A percentile compares a stretch with the other conserved stretches of the same genome.
Conservation (phyloP, 2,329 filamentous ascomycete genomes). For the Tolypocladium cylindrosporum region DNA sequence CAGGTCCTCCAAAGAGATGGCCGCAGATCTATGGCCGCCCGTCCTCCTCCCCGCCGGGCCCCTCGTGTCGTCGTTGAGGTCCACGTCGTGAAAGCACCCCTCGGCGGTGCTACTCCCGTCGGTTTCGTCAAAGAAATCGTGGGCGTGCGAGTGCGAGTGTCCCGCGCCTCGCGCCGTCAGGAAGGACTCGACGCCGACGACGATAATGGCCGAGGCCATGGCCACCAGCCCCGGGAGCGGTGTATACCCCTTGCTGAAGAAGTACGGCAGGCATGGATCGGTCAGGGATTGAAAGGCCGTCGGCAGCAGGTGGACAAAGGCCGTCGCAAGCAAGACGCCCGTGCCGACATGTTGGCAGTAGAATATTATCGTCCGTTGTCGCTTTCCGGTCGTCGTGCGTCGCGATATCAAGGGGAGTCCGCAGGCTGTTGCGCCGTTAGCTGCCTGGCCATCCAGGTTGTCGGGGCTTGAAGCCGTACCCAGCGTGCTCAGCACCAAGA, state of each 20-base stretch:
- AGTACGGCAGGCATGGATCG: conserved; percentile 62
- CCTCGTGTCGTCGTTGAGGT: conserved; percentile 9
- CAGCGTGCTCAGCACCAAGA: conserved; percentile 49
- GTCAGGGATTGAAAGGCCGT: conserved; percentile 58
- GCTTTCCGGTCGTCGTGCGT: conserved; percentile 44
- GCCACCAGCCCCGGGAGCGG: conserved; percentile 74
- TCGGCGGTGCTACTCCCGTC: conserved; percentile 25
- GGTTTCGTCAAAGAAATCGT: conserved; percentile 39
- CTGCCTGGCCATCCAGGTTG: neutral
- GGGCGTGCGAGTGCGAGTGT: conserved; percentile 48
- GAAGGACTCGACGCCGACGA: conserved; percentile 82
- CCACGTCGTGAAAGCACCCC: conserved; percentile 15
- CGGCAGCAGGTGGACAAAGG: conserved; percentile 68
- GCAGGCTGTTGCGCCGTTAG: conserved; percentile 35
- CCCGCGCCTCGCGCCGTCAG: conserved; percentile 62
- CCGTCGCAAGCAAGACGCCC: conserved; percentile 76
- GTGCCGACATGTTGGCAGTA: conserved; percentile 69
- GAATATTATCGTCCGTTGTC: conserved; percentile 52
- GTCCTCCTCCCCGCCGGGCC: conserved; percentile 28
- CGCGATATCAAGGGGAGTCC: conserved; percentile 57
- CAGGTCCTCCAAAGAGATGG: conserved; percentile 41
- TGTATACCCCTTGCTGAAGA: conserved; percentile 71
- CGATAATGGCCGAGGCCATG: conserved; percentile 71
- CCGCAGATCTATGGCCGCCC: conserved; percentile 30
- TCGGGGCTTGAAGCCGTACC: conserved; percentile 23